phyloP scores from a whole-genome alignment of 2,329 filamentous ascomycete species.

The Penicillium sp. region DNA sequence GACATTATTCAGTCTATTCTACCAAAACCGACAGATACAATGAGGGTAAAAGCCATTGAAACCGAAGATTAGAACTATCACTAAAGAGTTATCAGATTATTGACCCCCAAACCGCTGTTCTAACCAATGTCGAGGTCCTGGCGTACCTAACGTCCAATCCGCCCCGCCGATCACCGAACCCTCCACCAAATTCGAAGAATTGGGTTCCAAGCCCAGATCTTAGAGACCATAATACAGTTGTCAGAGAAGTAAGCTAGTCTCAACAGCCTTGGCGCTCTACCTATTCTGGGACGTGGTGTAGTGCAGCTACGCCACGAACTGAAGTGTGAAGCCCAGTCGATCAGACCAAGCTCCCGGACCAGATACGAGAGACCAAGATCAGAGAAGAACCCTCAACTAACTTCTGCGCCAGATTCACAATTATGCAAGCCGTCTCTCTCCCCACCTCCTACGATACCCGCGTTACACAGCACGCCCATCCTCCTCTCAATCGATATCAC shows the following conservation, averaged over 20 bases:
- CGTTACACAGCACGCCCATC: slow-evolving; percentile 27
- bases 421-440: slow-evolving; percentile 40
- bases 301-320: too few species aligned
- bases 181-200: slow-evolving; percentile 36
- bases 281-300: too few species aligned
- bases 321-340: not conserved
- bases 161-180: slow-evolving; percentile 40
- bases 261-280: fast-evolving
- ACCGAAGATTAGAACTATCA: not conserved
- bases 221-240: slow-evolving; percentile 46
- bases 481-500: slow-evolving; percentile 19
- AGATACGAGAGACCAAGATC: not conserved
- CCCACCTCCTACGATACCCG: slow-evolving; percentile 40
- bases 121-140: slow-evolving; percentile 46
- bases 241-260: slow-evolving; percentile 40
- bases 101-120: slow-evolving; percentile 44
- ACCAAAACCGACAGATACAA: slow-evolving; percentile 15
- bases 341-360: not conserved
- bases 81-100: slow-evolving; percentile 35
- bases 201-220: slow-evolving; percentile 43
- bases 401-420: slow-evolving; percentile 39
- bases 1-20: slow-evolving; percentile 2
- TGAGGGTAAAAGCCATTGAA: slow-evolving; percentile 23
- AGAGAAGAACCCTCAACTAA: not conserved
- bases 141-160: slow-evolving; percentile 42